These are phyloP conservation scores for Apiospora sp. DNA, from an alignment of 2,329 filamentous ascomycete species.

Conservation along the genomic window DNA sequence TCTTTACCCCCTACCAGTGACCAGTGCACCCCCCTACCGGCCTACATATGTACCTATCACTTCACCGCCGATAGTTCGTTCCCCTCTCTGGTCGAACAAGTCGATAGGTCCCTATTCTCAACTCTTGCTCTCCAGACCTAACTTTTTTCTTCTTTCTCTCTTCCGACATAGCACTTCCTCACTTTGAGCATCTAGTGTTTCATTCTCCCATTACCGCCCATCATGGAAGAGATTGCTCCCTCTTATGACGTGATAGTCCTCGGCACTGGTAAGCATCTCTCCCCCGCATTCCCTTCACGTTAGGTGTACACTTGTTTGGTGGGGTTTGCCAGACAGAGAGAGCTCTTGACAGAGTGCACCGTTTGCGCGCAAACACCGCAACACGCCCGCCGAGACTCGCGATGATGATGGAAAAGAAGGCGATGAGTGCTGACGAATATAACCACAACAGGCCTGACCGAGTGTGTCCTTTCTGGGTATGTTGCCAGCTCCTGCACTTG, in stretches of 20 bases:
- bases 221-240: conserved; percentile 97
- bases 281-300: conserved; percentile 39
- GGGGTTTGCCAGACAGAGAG: conserved; percentile 26
- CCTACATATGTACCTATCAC: conserved; percentile 10
- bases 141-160: conserved; percentile 30
- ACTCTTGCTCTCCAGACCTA: conserved; percentile 22
- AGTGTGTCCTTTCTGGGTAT: conserved; percentile 98
- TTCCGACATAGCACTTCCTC: conserved; percentile 31
- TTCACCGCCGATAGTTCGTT: conserved; percentile 22
- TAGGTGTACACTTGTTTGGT: conserved; percentile 28
- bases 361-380: conserved; percentile 27
- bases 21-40: conserved; percentile 9
- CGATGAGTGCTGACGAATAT: not conserved
- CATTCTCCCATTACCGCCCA: conserved; percentile 44
- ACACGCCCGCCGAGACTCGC: not conserved
- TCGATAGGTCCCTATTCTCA: conserved; percentile 21
- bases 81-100: conserved; percentile 10
- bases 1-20: conserved; percentile 7
- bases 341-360: conserved; percentile 45
- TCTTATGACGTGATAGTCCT: conserved; percentile 99
- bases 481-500: conserved; percentile 33
- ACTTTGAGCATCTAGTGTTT: conserved; percentile 42
- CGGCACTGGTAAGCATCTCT: conserved; percentile 80
- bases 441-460: conserved; percentile 77
- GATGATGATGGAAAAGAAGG: not conserved